Evolutionary conservation across 352 stramenopile genomes (phyloP).

Genomic region (Globisporangium abappressorium): DNA sequence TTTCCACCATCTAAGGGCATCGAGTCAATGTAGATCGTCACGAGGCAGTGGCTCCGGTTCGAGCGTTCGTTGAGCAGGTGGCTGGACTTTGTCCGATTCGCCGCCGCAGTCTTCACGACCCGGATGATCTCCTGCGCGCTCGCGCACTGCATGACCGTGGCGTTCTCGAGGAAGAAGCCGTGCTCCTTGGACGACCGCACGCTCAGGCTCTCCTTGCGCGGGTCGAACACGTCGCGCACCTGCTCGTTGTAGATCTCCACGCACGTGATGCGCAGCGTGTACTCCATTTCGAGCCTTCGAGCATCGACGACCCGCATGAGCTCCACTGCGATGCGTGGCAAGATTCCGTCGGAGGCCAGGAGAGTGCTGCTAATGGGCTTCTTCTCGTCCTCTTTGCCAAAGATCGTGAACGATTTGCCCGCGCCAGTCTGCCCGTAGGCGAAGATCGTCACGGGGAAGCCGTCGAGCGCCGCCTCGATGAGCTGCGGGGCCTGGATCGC

Average conservation of each 20-base stretch:
- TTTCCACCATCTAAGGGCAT: conserved; percentile 21
- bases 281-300: conserved; percentile 36
- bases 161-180: conserved; percentile 72
- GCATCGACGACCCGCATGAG: conserved; percentile 53
- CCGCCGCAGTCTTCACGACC: conserved; percentile 57
- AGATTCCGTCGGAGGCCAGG: conserved; percentile 42
- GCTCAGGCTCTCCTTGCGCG: conserved; percentile 48
- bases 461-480: conserved; percentile 49
- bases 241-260: conserved; percentile 82
- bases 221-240: conserved; percentile 62
- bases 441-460: conserved; percentile 73
- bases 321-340: conserved; percentile 44
- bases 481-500: conserved; percentile 40
- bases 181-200: conserved; percentile 63
- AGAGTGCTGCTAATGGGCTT: conserved; percentile 17
- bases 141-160: conserved; percentile 58
- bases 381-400: conserved; percentile 55
- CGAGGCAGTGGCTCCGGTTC: conserved; percentile 73
- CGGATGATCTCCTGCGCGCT: conserved; percentile 56
- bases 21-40: conserved; percentile 79
- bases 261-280: conserved; percentile 62
- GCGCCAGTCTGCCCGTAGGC: conserved; percentile 73
- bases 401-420: conserved; percentile 77
- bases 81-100: conserved; percentile 64
- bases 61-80: conserved; percentile 68